Evolutionary conservation across 2,329 filamentous ascomycete genomes (phyloP).

Genomic region (Penicillium sp.): DNA sequence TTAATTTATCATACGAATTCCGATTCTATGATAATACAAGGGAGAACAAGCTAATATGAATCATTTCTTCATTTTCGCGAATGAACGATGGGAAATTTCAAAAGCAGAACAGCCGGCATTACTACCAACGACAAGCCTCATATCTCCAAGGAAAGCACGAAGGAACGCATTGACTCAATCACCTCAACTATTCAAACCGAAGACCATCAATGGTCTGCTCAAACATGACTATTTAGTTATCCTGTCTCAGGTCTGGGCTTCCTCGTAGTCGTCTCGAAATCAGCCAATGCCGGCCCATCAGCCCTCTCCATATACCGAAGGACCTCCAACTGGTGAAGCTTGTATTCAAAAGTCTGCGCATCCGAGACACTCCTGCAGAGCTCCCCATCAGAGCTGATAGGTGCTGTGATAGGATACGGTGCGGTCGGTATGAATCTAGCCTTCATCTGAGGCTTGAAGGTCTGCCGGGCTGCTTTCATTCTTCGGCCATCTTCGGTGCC

Average conservation of each 20-base stretch:
- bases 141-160: not conserved
- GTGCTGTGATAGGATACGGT: constrained; percentile 1
- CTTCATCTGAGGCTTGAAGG: not conserved
- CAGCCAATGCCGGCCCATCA: not conserved
- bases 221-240: not conserved
- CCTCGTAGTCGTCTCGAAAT: not conserved
- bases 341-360: constrained; percentile 6
- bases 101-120: not conserved
- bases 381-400: not conserved
- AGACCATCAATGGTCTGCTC: not conserved
- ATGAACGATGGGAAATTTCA: not conserved
- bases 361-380: constrained; percentile 1
- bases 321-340: constrained; percentile 6
- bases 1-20: not conserved
- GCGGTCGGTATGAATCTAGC: not conserved
- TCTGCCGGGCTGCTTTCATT: not conserved
- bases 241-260: not conserved
- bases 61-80: not conserved
- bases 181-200: not conserved
- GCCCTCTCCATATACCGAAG: constrained; percentile 2
- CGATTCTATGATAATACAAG: not conserved
- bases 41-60: not conserved
- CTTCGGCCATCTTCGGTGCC: not conserved
- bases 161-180: not conserved
- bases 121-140: not conserved